Base-by-base conservation (phyloP, 768 basidiomycete species). In the Tylopilus sp. region DNA sequence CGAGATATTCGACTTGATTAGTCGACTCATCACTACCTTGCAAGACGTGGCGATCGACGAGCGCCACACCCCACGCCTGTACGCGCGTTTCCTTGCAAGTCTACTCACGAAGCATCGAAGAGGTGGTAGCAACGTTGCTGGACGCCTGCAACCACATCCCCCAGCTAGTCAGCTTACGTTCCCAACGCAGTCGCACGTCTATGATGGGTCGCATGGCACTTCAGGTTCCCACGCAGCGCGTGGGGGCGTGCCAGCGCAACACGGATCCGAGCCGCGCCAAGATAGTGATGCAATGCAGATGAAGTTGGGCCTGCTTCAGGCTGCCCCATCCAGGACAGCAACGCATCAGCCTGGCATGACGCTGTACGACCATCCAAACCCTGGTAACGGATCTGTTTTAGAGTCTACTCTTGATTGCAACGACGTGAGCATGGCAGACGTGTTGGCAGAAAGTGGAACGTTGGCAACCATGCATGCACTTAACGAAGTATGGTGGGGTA, bases 11-110 rank as follows among this genome's bases (percentile, higher is more conserved):
- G 82, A 85, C 53, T 73, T 84, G 57, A 89, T 92, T 50, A 78
- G 83, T 34, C 79, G 80, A 11, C 76, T 92, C 21, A 89, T 92
- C 58, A 81, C 86, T 55, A 86, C 82, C 0, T 70, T 91, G 49
- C 79, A 83, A 13, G 84, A 85, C 52, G 82, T 90, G 45, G 86
- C 89, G 16, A 87, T 91, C 45, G 89, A 92, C 60, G 87, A 88
- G 59, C 79, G 85, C 14, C 89, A 92, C 63, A 89, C 87, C 0
- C 89, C 88, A 2, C 85, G 83, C 58, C 74, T 91, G 30, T 89
- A 91, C 60, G 86, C 89, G 13, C 82, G 87, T 14, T 92, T 92
- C 76, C 77, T 92, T 8, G 82, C 85, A 0, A 77, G 84, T n/a
- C 72, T 91, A 25, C 73, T 92, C 19, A 80, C 82, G 28, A 80